Evolutionary conservation across 2,329 filamentous ascomycete species (phyloP).

Genomic region (Cladorrhinum sp.): DNA sequence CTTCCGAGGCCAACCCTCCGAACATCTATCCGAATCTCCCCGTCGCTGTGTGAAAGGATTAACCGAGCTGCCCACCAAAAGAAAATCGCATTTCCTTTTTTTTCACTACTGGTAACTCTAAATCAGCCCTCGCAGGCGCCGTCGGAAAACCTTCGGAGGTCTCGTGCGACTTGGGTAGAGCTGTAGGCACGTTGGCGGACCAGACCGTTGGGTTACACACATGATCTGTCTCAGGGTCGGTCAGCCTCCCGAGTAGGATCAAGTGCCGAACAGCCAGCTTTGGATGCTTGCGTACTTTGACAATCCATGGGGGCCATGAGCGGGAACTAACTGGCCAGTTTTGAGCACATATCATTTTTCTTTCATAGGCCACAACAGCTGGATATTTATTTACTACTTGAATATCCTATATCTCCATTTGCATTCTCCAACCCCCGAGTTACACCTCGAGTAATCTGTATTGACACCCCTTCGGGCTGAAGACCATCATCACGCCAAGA

Average conservation of each 20-base stretch:
- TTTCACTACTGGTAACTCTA: not conserved
- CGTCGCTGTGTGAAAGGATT: not conserved
- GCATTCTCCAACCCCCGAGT: no score
- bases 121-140: not conserved
- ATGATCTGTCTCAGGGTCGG: not conserved
- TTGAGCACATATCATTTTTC: no score
- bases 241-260: not conserved
- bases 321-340: no score
- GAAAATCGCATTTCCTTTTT: not conserved
- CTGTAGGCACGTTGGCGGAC: not conserved
- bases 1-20: not conserved
- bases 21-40: not conserved
- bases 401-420: not conserved
- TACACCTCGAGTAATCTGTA: no score
- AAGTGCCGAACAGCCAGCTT: not conserved
- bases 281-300: not conserved
- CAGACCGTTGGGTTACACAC: not conserved
- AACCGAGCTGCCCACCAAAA: not conserved
- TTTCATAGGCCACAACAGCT: no score
- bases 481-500: not conserved
- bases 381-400: not conserved
- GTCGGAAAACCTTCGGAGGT: not conserved
- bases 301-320: not conserved
- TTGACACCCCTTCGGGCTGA: no score
- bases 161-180: not conserved